phyloP scores from a whole-genome alignment of 1,284 basidiomycete genomes.

The Cutaneotrichosporon dermatis region DNA sequence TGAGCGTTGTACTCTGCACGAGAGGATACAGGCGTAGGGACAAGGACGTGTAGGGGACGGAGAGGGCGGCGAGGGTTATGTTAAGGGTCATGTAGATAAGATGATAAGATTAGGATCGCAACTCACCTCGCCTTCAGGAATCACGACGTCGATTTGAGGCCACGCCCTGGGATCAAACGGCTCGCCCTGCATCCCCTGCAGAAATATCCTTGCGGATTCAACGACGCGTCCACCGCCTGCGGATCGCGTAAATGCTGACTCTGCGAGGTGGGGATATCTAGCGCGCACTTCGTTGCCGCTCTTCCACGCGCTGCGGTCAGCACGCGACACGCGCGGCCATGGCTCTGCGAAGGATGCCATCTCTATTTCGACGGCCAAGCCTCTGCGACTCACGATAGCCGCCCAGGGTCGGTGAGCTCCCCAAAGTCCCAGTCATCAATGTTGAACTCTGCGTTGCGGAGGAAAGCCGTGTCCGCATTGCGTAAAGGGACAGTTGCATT shows the following conservation, averaged over 20 bases:
- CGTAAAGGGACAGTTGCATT: constrained; percentile 38
- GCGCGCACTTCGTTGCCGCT: constrained; percentile 26
- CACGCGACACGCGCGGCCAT: no score
- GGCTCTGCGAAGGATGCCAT: no score
- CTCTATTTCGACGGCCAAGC: neutral
- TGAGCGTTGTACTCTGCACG: no score
- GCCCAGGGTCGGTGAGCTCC: constrained; percentile 65
- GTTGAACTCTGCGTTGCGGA: constrained; percentile 59
- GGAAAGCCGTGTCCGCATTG: constrained; percentile 57
- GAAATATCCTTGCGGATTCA: constrained; percentile 66
- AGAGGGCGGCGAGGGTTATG: no score
- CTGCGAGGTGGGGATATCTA: constrained; percentile 46
- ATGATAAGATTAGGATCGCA: no score
- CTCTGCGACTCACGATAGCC: constrained; percentile 58
- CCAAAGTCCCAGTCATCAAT: constrained; percentile 55
- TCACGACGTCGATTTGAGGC: constrained; percentile 24
- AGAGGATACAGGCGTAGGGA: no score
- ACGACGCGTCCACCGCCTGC: constrained; percentile 62
- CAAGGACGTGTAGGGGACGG: constrained; percentile 1
- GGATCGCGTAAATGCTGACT: constrained; percentile 60
- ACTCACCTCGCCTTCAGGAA: constrained; percentile 33
- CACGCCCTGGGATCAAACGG: constrained; percentile 19
- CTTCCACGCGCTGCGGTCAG: constrained; percentile 45
- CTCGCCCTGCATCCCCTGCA: constrained; percentile 33
- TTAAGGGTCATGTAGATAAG: no score